Evolutionary conservation across 1,284 basidiomycete genomes (phyloP).

Genomic region (Cryptococcus depauperatus): DNA sequence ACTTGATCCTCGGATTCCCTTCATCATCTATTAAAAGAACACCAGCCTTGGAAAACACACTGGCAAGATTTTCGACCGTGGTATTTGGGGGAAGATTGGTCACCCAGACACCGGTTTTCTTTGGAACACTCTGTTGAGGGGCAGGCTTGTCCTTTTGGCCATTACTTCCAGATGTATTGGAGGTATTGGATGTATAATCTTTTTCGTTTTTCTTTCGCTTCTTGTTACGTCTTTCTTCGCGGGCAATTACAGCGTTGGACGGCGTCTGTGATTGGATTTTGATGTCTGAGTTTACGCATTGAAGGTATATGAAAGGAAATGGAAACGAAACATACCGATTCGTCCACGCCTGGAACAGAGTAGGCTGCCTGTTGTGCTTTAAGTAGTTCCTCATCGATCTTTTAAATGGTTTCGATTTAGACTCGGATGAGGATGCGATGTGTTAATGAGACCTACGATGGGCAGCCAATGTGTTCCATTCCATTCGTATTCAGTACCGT

Average conservation of each 20-base stretch:
- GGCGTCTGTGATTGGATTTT: slow-evolving; percentile 53
- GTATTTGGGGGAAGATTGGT: slow-evolving; percentile 74
- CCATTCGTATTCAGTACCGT: slow-evolving; percentile 83
- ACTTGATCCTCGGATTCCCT: slow-evolving; percentile 80
- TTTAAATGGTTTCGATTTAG: not conserved
- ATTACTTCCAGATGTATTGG: slow-evolving; percentile 20
- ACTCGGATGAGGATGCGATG: not conserved
- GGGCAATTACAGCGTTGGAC: slow-evolving; percentile 68
- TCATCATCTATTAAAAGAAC: slow-evolving; percentile 85
- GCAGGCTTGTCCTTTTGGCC: not conserved
- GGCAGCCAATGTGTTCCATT: slow-evolving; percentile 76
- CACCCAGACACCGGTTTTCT: slow-evolving; percentile 90
- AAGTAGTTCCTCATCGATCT: slow-evolving; percentile 73
- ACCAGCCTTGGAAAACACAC: slow-evolving; percentile 81
- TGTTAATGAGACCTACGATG: slow-evolving; percentile 56
- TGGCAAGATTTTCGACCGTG: slow-evolving; percentile 63
- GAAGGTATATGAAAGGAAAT: not conserved
- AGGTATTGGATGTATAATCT: slow-evolving; percentile 61
- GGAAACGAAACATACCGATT: slow-evolving; percentile 56
- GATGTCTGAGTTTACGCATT: not conserved
- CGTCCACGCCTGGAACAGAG: slow-evolving; percentile 79
- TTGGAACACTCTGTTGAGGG: slow-evolving; percentile 19
- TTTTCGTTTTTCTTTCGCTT: slow-evolving; percentile 54
- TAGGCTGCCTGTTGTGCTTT: slow-evolving; percentile 87
- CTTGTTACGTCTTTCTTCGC: slow-evolving; percentile 56